Base-by-base conservation (phyloP, 1,284 basidiomycete genomes). In the Cronartium quercuum region DNA sequence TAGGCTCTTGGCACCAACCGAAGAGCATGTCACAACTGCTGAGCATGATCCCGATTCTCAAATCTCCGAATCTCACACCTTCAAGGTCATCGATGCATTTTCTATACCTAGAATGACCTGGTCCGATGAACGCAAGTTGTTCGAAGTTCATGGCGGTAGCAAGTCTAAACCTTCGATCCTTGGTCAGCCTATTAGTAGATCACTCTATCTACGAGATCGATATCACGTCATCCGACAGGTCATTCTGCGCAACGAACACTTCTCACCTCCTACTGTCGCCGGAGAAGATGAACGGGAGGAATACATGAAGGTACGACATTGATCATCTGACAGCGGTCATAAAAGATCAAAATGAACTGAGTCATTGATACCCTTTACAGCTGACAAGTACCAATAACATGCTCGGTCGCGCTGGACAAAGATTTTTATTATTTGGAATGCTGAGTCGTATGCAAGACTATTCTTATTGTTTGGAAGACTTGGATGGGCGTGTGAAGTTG, bases 371-470 rank as follows among this genome's bases (percentile, higher is more conserved):
- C 71, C 13, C 68, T 41, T 6, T n/a, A 2, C 77, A 95, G 92
- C 84, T 99, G 29, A 94, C 90, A 78, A 95, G 95, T 1, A 98
- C 93, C 5, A 96, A 97, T 82, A 95, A 99, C 80, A 85, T 99
- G 9, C 86, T 98, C 0, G 96, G 96, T 6, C 86, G 96, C 69
- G 88, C 91, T 29, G 91, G 92, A 7, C 88, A 94, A 73, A 87
- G 92, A 15, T 99, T 98, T 82, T 84, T 98, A 60, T 86, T 99
- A 2, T 89, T 98, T 64, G 96, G 96, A 15, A 93, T 98, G 89
- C 86, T 99, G 4, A 85, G 88, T 0, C 90, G 94, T 77, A 89
- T 90, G 71, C 91, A 93, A 78, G 92, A 96, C 82, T 94, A 94
- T 0, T 88, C 88, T 77, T 83, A 97, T 63, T 94, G 90, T 79